Conservation (phyloP, 768 basidiomycete genomes). For the Lactifluus subvellereus region DNA sequence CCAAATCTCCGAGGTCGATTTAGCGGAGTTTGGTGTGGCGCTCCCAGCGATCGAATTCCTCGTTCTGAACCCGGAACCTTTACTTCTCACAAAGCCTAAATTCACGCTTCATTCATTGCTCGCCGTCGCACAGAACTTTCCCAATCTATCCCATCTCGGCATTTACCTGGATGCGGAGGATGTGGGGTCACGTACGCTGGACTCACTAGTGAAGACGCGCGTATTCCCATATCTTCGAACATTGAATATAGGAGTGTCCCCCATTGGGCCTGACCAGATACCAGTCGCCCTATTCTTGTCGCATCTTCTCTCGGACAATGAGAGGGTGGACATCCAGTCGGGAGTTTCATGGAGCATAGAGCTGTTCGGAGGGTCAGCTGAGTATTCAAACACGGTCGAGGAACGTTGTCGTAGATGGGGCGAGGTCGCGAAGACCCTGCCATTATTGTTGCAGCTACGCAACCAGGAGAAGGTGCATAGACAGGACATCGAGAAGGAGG, state of each 20-base stretch:
- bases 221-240: conserved; percentile 8
- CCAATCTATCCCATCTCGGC: conserved; percentile 14
- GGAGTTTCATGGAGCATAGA: conserved; percentile 15
- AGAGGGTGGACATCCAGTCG: conserved; percentile 6
- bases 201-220: neutral
- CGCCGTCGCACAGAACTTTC: conserved; percentile 15
- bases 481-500: conserved; percentile 21
- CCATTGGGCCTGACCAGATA: conserved; percentile 17
- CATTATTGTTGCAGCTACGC: conserved; percentile 19
- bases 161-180: conserved; percentile 21
- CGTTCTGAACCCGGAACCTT: conserved; percentile 21
- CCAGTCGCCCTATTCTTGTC: conserved; percentile 24
- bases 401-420: conserved; percentile 14
- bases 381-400: neutral
- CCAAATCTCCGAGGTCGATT: conserved; percentile 18
- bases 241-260: conserved; percentile 20
- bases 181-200: neutral
- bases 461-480: conserved; percentile 20
- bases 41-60: conserved; percentile 18
- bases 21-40: conserved; percentile 18
- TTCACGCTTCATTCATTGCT: conserved; percentile 9
- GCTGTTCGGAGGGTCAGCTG: conserved; percentile 3
- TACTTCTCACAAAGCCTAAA: conserved; percentile 14
- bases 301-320: conserved; percentile 16
- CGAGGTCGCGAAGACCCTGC: conserved; percentile 20